These are phyloP conservation scores for Alternaria gansuensis DNA, from an alignment of 2,329 filamentous ascomycete genomes.

Conservation along the genomic window DNA sequence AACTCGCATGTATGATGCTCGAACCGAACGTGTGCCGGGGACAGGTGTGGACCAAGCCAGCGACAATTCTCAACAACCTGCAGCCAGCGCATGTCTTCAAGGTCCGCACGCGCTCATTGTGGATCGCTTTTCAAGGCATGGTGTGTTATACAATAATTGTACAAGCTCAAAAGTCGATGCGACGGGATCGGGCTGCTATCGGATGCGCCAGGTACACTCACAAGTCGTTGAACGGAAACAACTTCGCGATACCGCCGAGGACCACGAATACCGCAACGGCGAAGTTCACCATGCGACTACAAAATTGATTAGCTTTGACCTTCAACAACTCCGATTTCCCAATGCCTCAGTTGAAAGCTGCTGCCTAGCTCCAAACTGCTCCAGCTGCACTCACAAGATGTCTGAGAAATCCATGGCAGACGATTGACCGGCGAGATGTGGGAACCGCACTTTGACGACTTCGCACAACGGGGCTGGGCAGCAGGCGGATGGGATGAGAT, in stretches of 20 bases:
- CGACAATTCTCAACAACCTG: background rate
- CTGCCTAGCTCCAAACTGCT: constrained; percentile 34
- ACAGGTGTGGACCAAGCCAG: background rate
- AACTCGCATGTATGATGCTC: background rate
- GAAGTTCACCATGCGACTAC: constrained; percentile 93
- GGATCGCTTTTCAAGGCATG: background rate
- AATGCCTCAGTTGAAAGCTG: constrained; percentile 20
- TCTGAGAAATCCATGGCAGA: constrained; percentile 86
- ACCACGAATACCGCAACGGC: constrained; percentile 86
- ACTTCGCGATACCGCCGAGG: constrained; percentile 79
- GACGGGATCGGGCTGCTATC: background rate
- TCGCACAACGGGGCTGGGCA: constrained; percentile 5
- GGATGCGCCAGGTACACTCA: constrained; percentile 50
- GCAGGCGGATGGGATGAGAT: constrained; percentile 14
- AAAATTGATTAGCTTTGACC: constrained; percentile 28
- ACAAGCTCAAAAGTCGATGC: background rate
- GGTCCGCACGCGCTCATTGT: background rate
- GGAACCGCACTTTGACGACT: constrained; percentile 47
- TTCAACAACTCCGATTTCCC: background rate
- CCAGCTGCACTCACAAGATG: constrained; percentile 74
- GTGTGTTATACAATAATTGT: background rate
- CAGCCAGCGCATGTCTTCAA: background rate
- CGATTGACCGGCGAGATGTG: constrained; percentile 41
- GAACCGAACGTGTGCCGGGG: background rate
- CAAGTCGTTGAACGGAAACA: constrained; percentile 63